Conservation (phyloP, 768 basidiomycete species). For the Boletus vinaceobasis region DNA sequence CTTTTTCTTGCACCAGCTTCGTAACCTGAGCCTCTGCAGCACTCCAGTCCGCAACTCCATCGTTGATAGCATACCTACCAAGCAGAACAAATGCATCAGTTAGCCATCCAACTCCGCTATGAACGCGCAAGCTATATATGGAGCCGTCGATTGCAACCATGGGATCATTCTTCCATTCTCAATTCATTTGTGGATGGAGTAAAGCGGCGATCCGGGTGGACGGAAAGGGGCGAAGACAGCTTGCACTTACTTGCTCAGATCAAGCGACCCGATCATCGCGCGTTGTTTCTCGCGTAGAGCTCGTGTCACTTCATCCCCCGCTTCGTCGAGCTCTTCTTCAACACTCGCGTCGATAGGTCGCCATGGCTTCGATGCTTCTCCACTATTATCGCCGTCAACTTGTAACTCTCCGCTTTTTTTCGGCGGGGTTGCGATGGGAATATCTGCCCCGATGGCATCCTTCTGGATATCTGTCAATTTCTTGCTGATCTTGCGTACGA, state of each 20-base stretch:
- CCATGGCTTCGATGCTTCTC: constrained; percentile 30
- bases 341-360: constrained; percentile 45
- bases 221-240: background rate
- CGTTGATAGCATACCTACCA: constrained; percentile 71
- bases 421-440: constrained; percentile 43
- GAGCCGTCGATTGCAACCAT: background rate
- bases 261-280: constrained; percentile 84
- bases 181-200: background rate
- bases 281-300: constrained; percentile 67
- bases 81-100: background rate
- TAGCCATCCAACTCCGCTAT: background rate
- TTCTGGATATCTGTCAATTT: constrained; percentile 76
- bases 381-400: constrained; percentile 1
- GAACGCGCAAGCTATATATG: background rate
- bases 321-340: constrained; percentile 71
- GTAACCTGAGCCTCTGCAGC: constrained; percentile 71
- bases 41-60: constrained; percentile 67
- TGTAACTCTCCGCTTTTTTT: constrained; percentile 21
- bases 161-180: background rate
- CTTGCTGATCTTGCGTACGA: constrained; percentile 80
- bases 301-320: constrained; percentile 63
- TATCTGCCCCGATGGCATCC: constrained; percentile 62
- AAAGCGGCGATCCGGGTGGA: constrained; percentile 7
- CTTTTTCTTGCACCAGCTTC: constrained; percentile 39
- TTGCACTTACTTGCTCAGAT: constrained; percentile 75